These are phyloP conservation scores for Colletotrichum scovillei DNA, from an alignment of 2,329 filamentous ascomycete genomes.

Conservation along the genomic window DNA sequence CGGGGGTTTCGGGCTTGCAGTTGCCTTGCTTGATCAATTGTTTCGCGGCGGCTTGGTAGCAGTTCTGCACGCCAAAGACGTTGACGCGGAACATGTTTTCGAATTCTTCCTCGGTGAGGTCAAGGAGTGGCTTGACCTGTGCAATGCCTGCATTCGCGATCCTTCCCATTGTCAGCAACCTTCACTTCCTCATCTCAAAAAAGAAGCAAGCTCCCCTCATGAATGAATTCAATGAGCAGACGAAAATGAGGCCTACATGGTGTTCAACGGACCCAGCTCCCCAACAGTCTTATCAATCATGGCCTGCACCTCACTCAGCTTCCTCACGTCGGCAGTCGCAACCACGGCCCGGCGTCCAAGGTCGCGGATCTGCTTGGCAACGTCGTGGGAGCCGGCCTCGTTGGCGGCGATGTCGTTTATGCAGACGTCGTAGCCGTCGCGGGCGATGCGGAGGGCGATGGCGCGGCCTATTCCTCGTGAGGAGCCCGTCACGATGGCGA, in stretches of 20 bases:
- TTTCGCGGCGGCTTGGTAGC: conserved; percentile 70
- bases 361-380: conserved; percentile 62
- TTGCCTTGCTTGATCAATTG: conserved; percentile 69
- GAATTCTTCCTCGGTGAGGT: conserved; percentile 68
- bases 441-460: conserved; percentile 71
- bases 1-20: conserved; percentile 50
- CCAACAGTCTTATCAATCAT: conserved; percentile 64
- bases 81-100: conserved; percentile 72
- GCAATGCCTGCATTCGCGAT: conserved; percentile 73
- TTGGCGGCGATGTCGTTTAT: conserved; percentile 71
- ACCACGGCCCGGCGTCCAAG: conserved; percentile 65
- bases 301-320: conserved; percentile 58
- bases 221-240: background rate
- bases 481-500: conserved; percentile 34
- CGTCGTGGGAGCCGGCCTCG: conserved; percentile 60
- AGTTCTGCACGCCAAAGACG: conserved; percentile 73
- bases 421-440: conserved; percentile 74
- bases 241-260: conserved; percentile 42
- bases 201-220: no score
- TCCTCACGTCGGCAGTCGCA: conserved; percentile 71
- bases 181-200: conserved; percentile 49
- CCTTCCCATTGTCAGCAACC: conserved; percentile 37
- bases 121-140: conserved; percentile 66
- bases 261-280: conserved; percentile 61
- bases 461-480: conserved; percentile 62